Evolutionary conservation across 2,329 filamentous ascomycete genomes (phyloP), one percentile per base, ranked within the genome.

Genomic region (Botrytis paeoniae): DNA sequence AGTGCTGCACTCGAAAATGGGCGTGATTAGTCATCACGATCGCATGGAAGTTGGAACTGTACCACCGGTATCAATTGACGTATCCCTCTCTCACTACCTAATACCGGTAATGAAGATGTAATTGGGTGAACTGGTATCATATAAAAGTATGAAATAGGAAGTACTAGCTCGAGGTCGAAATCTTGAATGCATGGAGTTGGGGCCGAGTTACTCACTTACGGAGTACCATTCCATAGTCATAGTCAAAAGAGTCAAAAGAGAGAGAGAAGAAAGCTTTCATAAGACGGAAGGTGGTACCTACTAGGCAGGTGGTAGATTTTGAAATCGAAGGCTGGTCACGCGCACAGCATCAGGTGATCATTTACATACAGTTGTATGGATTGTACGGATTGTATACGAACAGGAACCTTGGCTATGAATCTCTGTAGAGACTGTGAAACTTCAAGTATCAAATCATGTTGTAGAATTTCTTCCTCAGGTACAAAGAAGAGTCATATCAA

Each of bases 401-500:
- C 16, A 18, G 35, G 37, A 14, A 25, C 14, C 60, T 62, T 61
- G 35, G 59, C 32, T 9, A 16, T 25, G 35, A 51, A 25, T 25
- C 51, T 25, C 8, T n/a, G 35, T 12, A 10, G 41, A 48, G 32
- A 32, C 65, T 25, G 12, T n/a, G 35, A 22, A 25, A 59, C 51
- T 60, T 6, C 18, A 4, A 41, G 45, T 45, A 60, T 32, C 51
- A 39, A 70, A 69, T 57, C 32, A 59, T 8, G 25, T 41, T 8
- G 25, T 14, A 12, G 14, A 20, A n/a, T 32, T 39, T 39, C 66
- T 69, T 60, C 45, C 45, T 68, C 10, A 20, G 37, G 45, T 4
- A 51, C 25, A 18, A 41, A 62, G 37, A 68, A 68, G 45, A 68
- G 65, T 68, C 65, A 68, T 68, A 39, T n/a, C 35, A 39, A 37